Base-by-base conservation (phyloP, 2,329 filamentous ascomycete species). In the Phyllosticta capitalensis region DNA sequence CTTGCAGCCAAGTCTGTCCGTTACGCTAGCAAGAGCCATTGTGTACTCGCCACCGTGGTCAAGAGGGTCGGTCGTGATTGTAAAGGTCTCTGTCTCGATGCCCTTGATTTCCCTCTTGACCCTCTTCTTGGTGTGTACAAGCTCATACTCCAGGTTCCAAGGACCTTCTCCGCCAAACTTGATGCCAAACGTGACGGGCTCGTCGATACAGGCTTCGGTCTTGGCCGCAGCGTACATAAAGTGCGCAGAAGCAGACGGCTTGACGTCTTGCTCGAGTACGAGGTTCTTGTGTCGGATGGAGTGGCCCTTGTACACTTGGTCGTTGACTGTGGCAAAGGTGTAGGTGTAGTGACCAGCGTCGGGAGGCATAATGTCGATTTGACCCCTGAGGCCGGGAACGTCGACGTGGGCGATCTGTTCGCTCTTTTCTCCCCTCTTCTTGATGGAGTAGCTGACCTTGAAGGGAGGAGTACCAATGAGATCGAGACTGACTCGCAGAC, bases 381-480 rank as follows among this genome's bases (percentile, higher is more conserved):
- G 92, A 63, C 90, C 85, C 58, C 92, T 84, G 59, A 95, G 79
- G 4, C 88, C 87, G n/a, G 81, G 74, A 52, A 95, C 79, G 17
- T 72, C 74, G 51, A 87, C 80, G 17, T 72, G 78, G 63, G 84
- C 77, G 59, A 80, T 75, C 61, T 80, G 77, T 9, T 81, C 76
- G 58, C 76, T 75, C 19, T 80, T 79, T 67, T 83, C 82, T 56
- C 70, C 72, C 81, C 83, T 67, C 60, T 83, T 84, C 60, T 85
- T 81, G 60, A 91, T 81, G 51, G 86, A 85, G 71, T 96, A 99
- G 21, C 80, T 78, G 52, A 99, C 79, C n/a, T 80, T 78, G 74
- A 99, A 99, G 1, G 92, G 92, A 52, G 95, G 92, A 0, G 91
- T 95, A 62, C 94, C 94, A 26, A 92, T 88, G 48, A 99, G 80